Evolutionary conservation across 306 rosid genomes (phyloP), one percentile per base, ranked within the genome.

Genomic region (Ochetophila trinervis): DNA sequence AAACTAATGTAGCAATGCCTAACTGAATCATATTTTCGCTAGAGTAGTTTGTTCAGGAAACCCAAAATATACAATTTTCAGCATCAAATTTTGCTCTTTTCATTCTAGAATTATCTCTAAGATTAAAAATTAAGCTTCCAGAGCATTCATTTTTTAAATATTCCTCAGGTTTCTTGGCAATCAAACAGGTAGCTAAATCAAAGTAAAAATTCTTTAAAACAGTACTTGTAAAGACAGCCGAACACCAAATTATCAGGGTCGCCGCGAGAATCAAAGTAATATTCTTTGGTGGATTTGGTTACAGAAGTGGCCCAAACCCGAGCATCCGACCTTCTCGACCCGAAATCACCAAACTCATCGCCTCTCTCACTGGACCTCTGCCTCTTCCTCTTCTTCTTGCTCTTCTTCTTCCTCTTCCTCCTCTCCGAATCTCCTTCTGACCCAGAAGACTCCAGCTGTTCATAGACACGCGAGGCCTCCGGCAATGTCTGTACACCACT

Each of bases 221-320:
- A 23, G 18, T 63, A 91, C 96, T 86, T 88, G 80, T 88, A 91
- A 50, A 83, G 86, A 16, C 78, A 71, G 5, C 96, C 97, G 17
- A 88, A 91, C 4, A 83, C 91, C 48, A 88, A 73, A 78, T 91
- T 87, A 68, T 92, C 95, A 14, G 76, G 95, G 72, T 89, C 96
- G 13, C 95, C 95, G 0, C 63, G 84, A 54, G 91, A 82, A 73
- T 92, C 98, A 27, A 87, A 49, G 95, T 76, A 93, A 74, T 84
- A 93, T 48, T 86, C 92, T 65, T 87, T 89, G 17, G 86, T 27
- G 52, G 82, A 72, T 30, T 75, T 81, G 47, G 80, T 34, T 60
- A 69, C 81, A 6, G 91, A 83, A 71, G 76, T 88, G 15, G 84
- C 90, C 98, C 96, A 92, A 35, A 85, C 84, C 69, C 89, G 82